Evolutionary conservation across 495 filamentous ascomycete species (phyloP).

Genomic region (Aspergillus mulundensis): DNA sequence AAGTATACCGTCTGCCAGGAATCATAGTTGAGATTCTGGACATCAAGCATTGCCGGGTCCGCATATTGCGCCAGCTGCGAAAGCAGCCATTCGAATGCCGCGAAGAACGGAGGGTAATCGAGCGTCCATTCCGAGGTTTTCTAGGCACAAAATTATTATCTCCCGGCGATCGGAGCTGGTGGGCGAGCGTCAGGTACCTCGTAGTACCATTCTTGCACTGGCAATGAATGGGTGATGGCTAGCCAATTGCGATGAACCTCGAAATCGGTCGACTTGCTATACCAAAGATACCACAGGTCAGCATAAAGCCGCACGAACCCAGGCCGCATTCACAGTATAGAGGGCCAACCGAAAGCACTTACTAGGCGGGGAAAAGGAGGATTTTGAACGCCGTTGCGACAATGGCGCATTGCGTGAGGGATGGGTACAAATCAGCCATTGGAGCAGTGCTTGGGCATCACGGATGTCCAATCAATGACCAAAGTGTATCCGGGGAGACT

Average conservation of each 20-base stretch:
- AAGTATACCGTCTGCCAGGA: constrained; percentile 93
- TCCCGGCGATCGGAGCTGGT: neutral
- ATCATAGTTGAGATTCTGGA: constrained; percentile 78
- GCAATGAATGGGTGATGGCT: constrained; percentile 85
- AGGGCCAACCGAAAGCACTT: constrained; percentile 31
- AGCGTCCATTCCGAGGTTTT: constrained; percentile 98
- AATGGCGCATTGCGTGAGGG: constrained; percentile 80
- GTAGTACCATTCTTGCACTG: constrained; percentile 88
- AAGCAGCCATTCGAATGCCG: constrained; percentile 90
- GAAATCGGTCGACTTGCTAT: constrained; percentile 97
- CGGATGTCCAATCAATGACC: constrained; percentile 9
- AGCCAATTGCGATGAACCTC: constrained; percentile 99
- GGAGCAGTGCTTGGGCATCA: constrained; percentile 27
- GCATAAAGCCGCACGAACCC: neutral
- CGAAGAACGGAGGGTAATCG: constrained; percentile 97
- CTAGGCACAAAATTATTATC: constrained; percentile 28
- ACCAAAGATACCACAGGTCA: neutral
- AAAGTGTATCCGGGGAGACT: neutral
- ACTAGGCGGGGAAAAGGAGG: constrained; percentile 96
- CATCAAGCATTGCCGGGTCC: constrained; percentile 76
- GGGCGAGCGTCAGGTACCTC: constrained; percentile 51
- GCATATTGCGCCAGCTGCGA: constrained; percentile 73
- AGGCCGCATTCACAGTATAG: neutral
- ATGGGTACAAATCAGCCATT: constrained; percentile 82
- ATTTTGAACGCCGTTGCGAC: constrained; percentile 88